Conservation (phyloP, 352 stramenopile species). For the Pilasporangium apinafurcum region DNA sequence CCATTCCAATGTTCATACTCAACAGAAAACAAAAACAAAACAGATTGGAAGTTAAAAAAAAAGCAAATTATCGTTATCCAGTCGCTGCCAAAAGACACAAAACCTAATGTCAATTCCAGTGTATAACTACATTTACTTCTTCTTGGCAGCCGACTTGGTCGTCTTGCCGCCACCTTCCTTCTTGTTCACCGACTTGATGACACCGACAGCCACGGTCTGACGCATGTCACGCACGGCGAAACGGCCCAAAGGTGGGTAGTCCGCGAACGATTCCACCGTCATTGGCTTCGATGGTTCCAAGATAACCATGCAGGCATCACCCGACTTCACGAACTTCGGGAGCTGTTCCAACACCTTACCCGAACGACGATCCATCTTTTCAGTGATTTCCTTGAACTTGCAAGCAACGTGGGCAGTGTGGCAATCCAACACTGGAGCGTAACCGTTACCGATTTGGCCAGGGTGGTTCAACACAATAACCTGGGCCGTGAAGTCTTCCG, state of each 20-base stretch:
- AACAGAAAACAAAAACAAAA: too few relatives aligned
- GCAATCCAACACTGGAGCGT: conserved; percentile 95
- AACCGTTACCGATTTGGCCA: conserved; percentile 90
- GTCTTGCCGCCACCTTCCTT: too few relatives aligned
- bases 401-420: conserved; percentile 97
- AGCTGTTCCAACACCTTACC: conserved; percentile 94
- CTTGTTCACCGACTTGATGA: conserved; percentile 94
- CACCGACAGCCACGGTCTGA: conserved; percentile 95
- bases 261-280: conserved; percentile 94
- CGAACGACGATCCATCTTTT: conserved; percentile 96
- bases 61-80: too few relatives aligned
- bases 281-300: conserved; percentile 92
- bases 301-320: conserved; percentile 95
- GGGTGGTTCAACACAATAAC: conserved; percentile 97
- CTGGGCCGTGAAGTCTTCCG: conserved; percentile 91
- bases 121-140: too few relatives aligned
- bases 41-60: too few relatives aligned
- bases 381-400: conserved; percentile 91
- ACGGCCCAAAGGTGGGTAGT: conserved; percentile 94
- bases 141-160: too few relatives aligned
- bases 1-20: too few relatives aligned
- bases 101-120: too few relatives aligned
- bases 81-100: too few relatives aligned
- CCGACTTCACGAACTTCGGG: conserved; percentile 93
- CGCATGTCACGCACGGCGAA: conserved; percentile 97